A percentile compares a stretch with the other conserved stretches of the same genome.
These are phyloP conservation scores for Fusarium clavum DNA, from an alignment of 2,329 filamentous ascomycete species.

Conservation along the genomic window DNA sequence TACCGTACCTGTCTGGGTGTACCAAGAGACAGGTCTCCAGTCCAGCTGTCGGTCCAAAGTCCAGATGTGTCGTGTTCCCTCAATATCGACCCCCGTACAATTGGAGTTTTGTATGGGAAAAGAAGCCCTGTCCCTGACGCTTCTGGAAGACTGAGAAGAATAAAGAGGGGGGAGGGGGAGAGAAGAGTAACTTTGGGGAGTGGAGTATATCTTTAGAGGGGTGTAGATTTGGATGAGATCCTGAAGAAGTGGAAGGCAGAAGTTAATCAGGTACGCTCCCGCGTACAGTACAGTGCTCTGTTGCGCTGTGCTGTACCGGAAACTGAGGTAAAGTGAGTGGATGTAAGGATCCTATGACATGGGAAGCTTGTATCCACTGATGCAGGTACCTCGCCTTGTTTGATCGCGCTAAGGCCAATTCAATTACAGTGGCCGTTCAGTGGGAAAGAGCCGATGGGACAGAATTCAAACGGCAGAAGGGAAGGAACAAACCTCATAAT, in stretches of 20 bases:
- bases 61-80: conserved; percentile 36
- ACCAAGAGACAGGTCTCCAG: neutral
- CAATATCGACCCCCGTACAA: conserved; percentile 28
- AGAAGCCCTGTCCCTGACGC: conserved; percentile 39
- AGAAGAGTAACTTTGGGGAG: conserved; percentile 16
- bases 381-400: conserved; percentile 44
- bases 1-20: conserved; percentile 7
- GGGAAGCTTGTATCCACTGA: conserved; percentile 40
- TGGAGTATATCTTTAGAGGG: conserved; percentile 7
- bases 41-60: conserved; percentile 31
- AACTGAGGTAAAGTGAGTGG: conserved; percentile 11
- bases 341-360: conserved; percentile 17
- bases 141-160: conserved; percentile 43
- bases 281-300: neutral
- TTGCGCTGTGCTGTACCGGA: neutral
- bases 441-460: conserved; percentile 23
- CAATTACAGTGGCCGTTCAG: conserved; percentile 1
- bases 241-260: conserved; percentile 6
- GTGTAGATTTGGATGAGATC: conserved; percentile 29
- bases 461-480: conserved; percentile 32
- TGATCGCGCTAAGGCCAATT: conserved; percentile 44
- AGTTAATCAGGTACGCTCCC: conserved; percentile 10
- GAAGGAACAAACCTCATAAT: neutral
- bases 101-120: conserved; percentile 26
- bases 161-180: conserved; percentile 27